These are phyloP conservation scores for Vigna mungo DNA, from an alignment of 306 rosid genomes.

Conservation along the genomic window DNA sequence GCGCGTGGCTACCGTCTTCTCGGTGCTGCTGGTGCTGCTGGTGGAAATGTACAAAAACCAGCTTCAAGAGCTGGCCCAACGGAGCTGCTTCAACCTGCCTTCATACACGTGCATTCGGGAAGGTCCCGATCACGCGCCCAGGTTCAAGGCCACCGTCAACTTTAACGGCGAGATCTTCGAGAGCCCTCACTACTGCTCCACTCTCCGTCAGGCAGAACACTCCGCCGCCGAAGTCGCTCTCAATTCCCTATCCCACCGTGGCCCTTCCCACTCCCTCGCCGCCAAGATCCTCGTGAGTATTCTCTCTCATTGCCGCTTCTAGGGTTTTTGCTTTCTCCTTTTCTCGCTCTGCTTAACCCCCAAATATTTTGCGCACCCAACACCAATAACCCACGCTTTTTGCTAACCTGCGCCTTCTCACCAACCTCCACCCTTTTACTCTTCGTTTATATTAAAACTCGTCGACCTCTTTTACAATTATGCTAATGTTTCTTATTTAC, in stretches of 20 bases:
- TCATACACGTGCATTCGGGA: slow-evolving; percentile 92
- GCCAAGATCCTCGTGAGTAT: slow-evolving; percentile 83
- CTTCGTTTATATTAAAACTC: not conserved
- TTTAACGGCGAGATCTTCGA: slow-evolving; percentile 96
- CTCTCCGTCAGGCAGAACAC: slow-evolving; percentile 98
- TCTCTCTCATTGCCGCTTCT: slow-evolving; percentile 47
- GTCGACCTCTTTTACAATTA: not conserved
- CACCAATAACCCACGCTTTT: slow-evolving; percentile 40
- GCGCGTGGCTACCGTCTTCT: not conserved
- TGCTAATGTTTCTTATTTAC: not conserved
- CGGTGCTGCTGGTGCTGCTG: not conserved
- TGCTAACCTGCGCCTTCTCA: not conserved
- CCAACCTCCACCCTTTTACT: not conserved
- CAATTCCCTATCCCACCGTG: slow-evolving; percentile 82
- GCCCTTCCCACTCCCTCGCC: slow-evolving; percentile 92
- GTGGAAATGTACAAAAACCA: slow-evolving; percentile 95
- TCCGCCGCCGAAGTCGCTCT: slow-evolving; percentile 98
- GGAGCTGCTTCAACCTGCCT: slow-evolving; percentile 98
- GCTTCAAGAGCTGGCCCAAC: slow-evolving; percentile 99
- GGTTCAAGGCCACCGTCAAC: slow-evolving; percentile 95
- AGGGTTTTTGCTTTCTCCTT: not conserved
- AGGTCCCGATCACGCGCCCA: slow-evolving; percentile 99
- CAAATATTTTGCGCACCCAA: not conserved
- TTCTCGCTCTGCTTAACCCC: not conserved
- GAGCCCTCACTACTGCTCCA: slow-evolving; percentile 83